Evolutionary conservation across 306 rosid genomes (phyloP), one percentile per base, ranked within the genome.

Genomic region (Quercus mongolica): DNA sequence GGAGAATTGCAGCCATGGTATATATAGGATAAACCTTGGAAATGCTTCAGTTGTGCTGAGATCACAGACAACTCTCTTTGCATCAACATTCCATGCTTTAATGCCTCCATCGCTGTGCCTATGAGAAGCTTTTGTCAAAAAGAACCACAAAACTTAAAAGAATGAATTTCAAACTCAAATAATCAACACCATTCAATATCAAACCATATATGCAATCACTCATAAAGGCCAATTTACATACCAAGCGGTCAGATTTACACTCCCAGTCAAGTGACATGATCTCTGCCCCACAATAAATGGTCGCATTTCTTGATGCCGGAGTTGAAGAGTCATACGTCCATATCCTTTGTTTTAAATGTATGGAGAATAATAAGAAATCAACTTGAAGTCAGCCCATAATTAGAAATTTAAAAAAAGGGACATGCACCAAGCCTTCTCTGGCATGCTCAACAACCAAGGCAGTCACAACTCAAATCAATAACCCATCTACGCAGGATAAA

Each of bases 21-120:
- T 65, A 35, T 57, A 52, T 41, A 72, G 76, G 74, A 75, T 82
- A 80, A 79, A 94, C 99, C 97, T 91, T 49, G 99, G 97, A 88
- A 88, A 94, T 81, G 84, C 80, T 87, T 90, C 87, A 38, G 92
- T 91, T 2, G 97, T 91, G 82, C 69, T 93, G 73, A 94, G 97
- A 76, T 94, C 97, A 81, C 99, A 94, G 69, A 94, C 99, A 80
- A 92, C 99, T 87, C 99, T 92, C 85, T 92, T 94, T 67, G 99
- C 97, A 76, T 94, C 99, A 72, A 83, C 99, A 74, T 94, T 94
- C 99, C 99, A 94, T 74, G 99, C 97, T 71, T 94, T 94, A 75
- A 94, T 85, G 85, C 99, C 94, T 73, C 91, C 93, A 78, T 92
- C 92, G 99, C 91, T 70, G 99, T 92, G 84, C 99, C 99, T 84